A percentile compares a stretch with the other conserved stretches of the same genome.
Evolutionary conservation across 257 asterid genomes (phyloP).

Genomic region (Fraxinus pennsylvanica): DNA sequence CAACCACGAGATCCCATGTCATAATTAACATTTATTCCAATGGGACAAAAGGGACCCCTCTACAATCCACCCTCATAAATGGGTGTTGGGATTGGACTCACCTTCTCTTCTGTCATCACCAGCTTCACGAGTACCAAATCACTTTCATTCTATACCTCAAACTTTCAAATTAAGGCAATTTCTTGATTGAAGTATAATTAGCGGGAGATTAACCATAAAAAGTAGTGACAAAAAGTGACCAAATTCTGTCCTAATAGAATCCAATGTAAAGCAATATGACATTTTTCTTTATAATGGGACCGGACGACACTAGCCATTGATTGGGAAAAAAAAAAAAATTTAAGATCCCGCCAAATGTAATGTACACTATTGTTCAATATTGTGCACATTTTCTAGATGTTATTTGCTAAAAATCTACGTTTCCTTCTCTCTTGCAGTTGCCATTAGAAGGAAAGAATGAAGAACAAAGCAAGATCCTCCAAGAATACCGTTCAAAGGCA

Average conservation of each 20-base stretch:
- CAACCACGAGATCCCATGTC: background rate
- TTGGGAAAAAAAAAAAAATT: background rate
- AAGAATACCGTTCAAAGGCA: slow-evolving; percentile 58
- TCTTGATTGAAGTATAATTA: slow-evolving; percentile 4
- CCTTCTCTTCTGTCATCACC: background rate
- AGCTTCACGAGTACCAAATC: background rate
- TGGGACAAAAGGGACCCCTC: background rate
- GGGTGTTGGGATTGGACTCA: background rate
- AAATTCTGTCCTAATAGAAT: background rate
- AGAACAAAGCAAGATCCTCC: slow-evolving; percentile 33
- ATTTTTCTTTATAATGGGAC: background rate
- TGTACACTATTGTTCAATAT: background rate
- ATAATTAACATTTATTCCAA: background rate
- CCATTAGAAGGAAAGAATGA: slow-evolving; percentile 39
- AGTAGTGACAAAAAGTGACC: background rate
- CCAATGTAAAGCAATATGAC: background rate
- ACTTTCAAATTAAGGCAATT: background rate
- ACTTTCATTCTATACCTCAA: background rate
- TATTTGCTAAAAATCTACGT: background rate
- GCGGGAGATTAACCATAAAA: background rate
- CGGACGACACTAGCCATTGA: background rate
- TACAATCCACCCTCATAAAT: background rate
- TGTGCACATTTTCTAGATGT: background rate
- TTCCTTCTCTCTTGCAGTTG: slow-evolving; percentile 34
- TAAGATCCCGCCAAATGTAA: background rate